Conservation (phyloP, 805 yeast genomes). For the Ogataea nonfermentans region DNA sequence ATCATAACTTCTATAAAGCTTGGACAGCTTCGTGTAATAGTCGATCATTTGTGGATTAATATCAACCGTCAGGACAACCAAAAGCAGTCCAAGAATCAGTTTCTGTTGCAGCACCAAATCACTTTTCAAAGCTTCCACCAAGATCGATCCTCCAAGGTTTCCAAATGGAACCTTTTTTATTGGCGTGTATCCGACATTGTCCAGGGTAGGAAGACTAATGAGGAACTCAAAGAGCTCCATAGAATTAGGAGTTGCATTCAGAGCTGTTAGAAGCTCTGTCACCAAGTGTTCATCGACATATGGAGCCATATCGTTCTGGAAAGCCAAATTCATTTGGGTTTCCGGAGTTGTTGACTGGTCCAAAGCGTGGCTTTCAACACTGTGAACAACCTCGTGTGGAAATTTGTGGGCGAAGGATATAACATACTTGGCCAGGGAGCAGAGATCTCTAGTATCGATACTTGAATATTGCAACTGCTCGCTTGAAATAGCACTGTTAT, state of each 20-base stretch:
- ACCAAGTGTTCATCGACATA: conserved; percentile 41
- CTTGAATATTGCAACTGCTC: conserved; percentile 8
- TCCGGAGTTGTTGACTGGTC: conserved; percentile 35
- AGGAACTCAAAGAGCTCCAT: conserved; percentile 38
- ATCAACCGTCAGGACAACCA: conserved; percentile 34
- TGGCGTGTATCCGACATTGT: conserved; percentile 19
- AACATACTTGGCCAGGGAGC: conserved; percentile 30
- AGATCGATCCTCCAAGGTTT: conserved; percentile 23
- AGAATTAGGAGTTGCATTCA: conserved; percentile 38
- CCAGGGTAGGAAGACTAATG: conserved; percentile 29
- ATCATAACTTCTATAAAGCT: conserved; percentile 14
- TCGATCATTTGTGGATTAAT: conserved; percentile 27
- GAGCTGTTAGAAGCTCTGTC: conserved; percentile 38
- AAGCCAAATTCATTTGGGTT: conserved; percentile 38
- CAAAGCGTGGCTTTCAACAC: conserved; percentile 36
- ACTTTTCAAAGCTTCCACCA: conserved; percentile 21
- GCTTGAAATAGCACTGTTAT: conserved; percentile 21
- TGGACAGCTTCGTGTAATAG: conserved; percentile 21
- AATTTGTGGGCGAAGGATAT: conserved; percentile 39
- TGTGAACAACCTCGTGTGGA: conserved; percentile 35
- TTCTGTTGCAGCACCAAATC: conserved; percentile 21
- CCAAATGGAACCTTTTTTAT: conserved; percentile 25
- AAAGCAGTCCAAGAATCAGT: conserved; percentile 26
- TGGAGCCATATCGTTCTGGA: conserved; percentile 40
- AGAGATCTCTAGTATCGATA: conserved; percentile 9